Conservation (phyloP, 495 filamentous ascomycete genomes). For the Aspergillus cavernicola region DNA sequence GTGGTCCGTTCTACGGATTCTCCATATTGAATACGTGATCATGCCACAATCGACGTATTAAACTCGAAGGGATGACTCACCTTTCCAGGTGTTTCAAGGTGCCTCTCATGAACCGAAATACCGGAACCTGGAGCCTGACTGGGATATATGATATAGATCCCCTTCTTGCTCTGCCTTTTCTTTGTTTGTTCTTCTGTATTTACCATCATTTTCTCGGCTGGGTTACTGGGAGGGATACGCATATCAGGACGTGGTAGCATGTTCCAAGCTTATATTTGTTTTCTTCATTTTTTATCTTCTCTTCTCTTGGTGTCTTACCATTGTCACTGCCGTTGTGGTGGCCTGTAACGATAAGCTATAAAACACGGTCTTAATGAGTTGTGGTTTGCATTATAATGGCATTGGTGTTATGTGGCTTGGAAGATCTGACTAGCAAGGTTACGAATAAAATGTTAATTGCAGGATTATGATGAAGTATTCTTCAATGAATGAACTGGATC, state of each 20-base stretch:
- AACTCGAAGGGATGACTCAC: slow-evolving; percentile 22
- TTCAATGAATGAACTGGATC: too few species aligned
- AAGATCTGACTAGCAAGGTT: too few species aligned
- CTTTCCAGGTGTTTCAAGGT: slow-evolving; percentile 31
- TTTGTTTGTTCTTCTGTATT: slow-evolving; percentile 33
- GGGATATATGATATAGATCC: slow-evolving; percentile 21
- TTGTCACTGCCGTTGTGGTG: slow-evolving; percentile 15
- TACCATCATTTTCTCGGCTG: slow-evolving; percentile 33
- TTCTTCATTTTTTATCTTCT: slow-evolving; percentile 14
- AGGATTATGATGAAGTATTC: too few species aligned
- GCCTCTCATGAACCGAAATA: slow-evolving; percentile 23
- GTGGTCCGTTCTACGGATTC: slow-evolving; percentile 15
- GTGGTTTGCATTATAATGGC: slow-evolving; percentile 12
- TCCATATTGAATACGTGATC: slow-evolving; percentile 23
- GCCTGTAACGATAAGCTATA: slow-evolving; percentile 22
- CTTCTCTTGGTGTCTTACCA: slow-evolving; percentile 17
- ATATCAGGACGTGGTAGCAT: slow-evolving; percentile 27
- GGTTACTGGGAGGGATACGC: slow-evolving; percentile 28
- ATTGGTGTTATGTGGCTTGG: slow-evolving; percentile 3
- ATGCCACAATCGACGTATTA: slow-evolving; percentile 26
- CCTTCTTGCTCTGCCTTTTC: slow-evolving; percentile 22
- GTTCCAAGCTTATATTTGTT: slow-evolving; percentile 22
- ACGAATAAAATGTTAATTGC: too few species aligned
- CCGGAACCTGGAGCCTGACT: slow-evolving; percentile 16
- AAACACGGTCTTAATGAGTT: slow-evolving; percentile 12